Evolutionary conservation across 768 basidiomycete species (phyloP).

Genomic region (Baorangia bicolor): DNA sequence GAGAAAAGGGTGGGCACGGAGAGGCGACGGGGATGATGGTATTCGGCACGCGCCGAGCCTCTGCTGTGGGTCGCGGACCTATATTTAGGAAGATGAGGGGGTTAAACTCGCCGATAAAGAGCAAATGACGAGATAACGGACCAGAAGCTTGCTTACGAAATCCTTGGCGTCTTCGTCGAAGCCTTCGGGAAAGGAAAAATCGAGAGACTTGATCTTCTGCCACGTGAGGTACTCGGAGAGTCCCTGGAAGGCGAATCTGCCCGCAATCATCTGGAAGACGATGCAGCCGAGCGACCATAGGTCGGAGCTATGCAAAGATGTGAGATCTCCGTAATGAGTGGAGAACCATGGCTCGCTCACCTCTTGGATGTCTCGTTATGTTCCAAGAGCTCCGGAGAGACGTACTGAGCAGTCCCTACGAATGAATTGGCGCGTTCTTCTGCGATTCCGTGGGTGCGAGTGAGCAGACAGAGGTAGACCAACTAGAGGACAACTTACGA

Average conservation of each 20-base stretch:
- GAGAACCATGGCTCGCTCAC: constrained; percentile 38
- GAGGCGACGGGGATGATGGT: constrained; percentile 39
- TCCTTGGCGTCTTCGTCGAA: constrained; percentile 83
- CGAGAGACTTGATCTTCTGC: constrained; percentile 87
- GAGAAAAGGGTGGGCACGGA: constrained; percentile 66
- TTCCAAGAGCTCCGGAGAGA: constrained; percentile 82
- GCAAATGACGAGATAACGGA: constrained; percentile 28
- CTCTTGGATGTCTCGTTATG: constrained; percentile 72
- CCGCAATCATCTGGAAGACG: constrained; percentile 89
- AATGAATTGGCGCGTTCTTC: constrained; percentile 66
- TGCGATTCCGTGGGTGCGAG: constrained; percentile 26
- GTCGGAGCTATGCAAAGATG: constrained; percentile 62
- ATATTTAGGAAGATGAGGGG: constrained; percentile 22
- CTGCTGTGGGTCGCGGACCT: constrained; percentile 57
- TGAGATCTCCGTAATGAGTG: not conserved
- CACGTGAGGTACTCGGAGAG: constrained; percentile 92
- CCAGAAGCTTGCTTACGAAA: constrained; percentile 75
- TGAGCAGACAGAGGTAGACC: not conserved
- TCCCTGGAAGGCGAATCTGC: constrained; percentile 88
- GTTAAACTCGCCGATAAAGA: not conserved
- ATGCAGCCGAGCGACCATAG: constrained; percentile 96
- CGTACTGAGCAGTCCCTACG: constrained; percentile 90
- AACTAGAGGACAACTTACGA: constrained; percentile 38
- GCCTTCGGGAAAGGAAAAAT: constrained; percentile 83
- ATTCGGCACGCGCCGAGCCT: constrained; percentile 56